Evolutionary conservation across 1,284 basidiomycete genomes (phyloP), one percentile per base, ranked within the genome.

Genomic region (Pseudozyma tsukubaensis): DNA sequence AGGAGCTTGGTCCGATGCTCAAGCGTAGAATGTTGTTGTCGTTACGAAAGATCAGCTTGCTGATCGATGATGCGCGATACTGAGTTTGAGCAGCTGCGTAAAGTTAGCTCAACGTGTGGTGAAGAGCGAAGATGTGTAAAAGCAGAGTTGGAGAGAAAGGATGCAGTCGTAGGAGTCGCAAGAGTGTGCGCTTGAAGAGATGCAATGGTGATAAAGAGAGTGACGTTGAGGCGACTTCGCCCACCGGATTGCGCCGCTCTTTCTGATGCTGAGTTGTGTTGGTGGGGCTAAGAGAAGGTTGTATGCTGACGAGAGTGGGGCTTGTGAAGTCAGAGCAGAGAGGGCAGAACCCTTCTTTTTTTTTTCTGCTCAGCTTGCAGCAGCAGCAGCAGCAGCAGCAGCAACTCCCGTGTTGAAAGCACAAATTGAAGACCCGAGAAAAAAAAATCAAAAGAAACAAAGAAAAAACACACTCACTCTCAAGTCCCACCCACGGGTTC

Each of bases 331-430:
- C 24, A 14, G 42, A 43, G 42, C n/a, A n/a, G 37, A 43, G 42
- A 14, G 16, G 42, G 16, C 42, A 13, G 37, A 29, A 29, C 24
- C 24, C 24, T 29, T 29, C 24, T 29, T 29, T 29, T 29, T 29
- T n/a, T 21, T 51, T 42, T 11, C 29, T 24, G 37, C 39, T 52
- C 21, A 21, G 37, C 50, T 52, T 29, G 24, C 24, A 29, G 24
- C 24, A 29, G 24, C 24, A 29, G 24, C 24, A 29, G 24, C 24
- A 29, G 24, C 24, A 29, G 24, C 24, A 29, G 24, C 24, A 29
- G 24, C 42, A 43, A 18, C 42, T 18, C 16, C n/a, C 42, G 19
- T 43, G 53, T 48, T 56, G 44, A 48, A 48, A 56, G 45, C 54
- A 21, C 9, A 44, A n/a, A 43, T 16, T 3, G 35, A 50, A 32